Percentiles rank a stretch among this genome's conserved stretches.
Conservation (phyloP, 2,329 filamentous ascomycete species). For the Macrophomina tecta region DNA sequence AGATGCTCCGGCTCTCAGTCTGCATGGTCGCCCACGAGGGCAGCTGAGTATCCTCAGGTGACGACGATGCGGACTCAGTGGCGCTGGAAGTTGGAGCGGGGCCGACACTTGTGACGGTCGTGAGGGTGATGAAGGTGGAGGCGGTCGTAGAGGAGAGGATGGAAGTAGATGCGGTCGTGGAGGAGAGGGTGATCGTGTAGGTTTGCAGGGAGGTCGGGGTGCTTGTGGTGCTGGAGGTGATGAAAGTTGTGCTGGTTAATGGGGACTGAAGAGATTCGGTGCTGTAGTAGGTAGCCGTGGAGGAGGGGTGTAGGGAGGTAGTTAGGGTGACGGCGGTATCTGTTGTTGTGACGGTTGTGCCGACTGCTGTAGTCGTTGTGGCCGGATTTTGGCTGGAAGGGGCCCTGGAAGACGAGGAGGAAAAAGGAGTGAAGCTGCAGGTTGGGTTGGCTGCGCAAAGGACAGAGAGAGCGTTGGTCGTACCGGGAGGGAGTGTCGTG, state of each 20-base stretch:
- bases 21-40: no score
- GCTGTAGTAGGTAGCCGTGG: not conserved
- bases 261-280: no score
- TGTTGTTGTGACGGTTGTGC: not conserved
- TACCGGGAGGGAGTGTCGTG: no score
- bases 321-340: not conserved
- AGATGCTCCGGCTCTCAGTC: not conserved
- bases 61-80: no score
- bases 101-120: not conserved
- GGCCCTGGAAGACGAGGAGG: no score
- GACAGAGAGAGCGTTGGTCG: not conserved
- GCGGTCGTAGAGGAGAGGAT: not conserved
- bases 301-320: not conserved
- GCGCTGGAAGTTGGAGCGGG: not conserved
- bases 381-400: not conserved
- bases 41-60: no score
- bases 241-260: not conserved
- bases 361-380: not conserved
- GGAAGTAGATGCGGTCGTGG: not conserved
- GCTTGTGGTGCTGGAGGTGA: not conserved
- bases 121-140: not conserved
- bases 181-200: not conserved
- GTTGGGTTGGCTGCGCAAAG: conserved; percentile 1
- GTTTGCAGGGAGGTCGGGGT: no score
- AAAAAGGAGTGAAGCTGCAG: not conserved